Percentiles rank a stretch among this genome's conserved stretches.
phyloP scores from a whole-genome alignment of 106 monocot species.

The Acorus calamus region DNA sequence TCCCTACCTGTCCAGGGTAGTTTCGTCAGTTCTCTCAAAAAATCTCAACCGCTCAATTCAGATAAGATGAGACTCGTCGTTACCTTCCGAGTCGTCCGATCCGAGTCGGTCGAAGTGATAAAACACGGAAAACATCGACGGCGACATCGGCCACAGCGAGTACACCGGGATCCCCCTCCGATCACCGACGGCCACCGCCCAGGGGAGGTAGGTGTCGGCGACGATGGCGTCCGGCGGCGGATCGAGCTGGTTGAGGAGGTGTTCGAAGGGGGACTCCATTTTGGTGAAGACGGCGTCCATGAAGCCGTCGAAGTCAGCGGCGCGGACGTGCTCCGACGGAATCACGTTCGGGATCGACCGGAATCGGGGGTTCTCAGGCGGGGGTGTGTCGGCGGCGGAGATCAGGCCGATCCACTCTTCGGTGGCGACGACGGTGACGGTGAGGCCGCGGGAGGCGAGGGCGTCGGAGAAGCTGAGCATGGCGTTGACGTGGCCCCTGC shows the following conservation, averaged over 20 bases:
- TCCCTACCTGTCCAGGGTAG: constrained; percentile 2
- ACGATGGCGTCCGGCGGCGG: constrained; percentile 24
- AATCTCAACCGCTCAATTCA: background rate
- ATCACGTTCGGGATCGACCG: constrained; percentile 59
- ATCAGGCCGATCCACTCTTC: constrained; percentile 49
- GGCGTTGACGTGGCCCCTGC: too few relatives aligned
- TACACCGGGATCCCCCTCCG: constrained; percentile 35
- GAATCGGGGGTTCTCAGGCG: constrained; percentile 14
- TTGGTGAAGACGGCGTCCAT: constrained; percentile 39
- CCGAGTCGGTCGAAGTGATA: constrained; percentile 13
- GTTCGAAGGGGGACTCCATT: constrained; percentile 33
- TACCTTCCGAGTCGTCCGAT: constrained; percentile 1
- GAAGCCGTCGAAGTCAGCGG: constrained; percentile 30
- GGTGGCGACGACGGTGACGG: constrained; percentile 39
- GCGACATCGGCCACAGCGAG: constrained; percentile 54
- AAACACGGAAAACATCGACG: constrained; percentile 41
- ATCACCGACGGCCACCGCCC: constrained; percentile 37
- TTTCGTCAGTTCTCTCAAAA: too few relatives aligned
- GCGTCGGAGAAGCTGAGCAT: constrained; percentile 20
- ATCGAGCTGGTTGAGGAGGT: constrained; percentile 29
- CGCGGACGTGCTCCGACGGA: constrained; percentile 49
- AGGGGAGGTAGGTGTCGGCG: constrained; percentile 38
- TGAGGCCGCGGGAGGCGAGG: constrained; percentile 22
- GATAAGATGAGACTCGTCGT: background rate
- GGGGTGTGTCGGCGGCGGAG: background rate